Evolutionary conservation across 495 filamentous ascomycete species (phyloP).

Genomic region (Penicillium simplicissimum): DNA sequence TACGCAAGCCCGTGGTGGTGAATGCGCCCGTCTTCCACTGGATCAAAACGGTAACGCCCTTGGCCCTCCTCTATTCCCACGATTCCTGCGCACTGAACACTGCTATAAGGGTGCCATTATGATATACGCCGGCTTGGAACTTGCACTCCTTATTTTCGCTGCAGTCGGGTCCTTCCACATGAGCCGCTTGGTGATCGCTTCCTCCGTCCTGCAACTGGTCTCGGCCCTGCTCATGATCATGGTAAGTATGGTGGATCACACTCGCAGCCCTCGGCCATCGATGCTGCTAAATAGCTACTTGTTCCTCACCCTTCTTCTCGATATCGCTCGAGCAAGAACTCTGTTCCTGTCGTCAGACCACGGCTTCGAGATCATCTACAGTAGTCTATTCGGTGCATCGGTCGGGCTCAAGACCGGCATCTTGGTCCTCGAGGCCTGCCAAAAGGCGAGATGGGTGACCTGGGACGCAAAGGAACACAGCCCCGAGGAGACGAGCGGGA

Average conservation of each 20-base stretch:
- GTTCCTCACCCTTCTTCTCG: slow-evolving; percentile 41
- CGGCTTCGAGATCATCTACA: slow-evolving; percentile 19
- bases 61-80: too few species aligned
- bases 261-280: slow-evolving; percentile 38
- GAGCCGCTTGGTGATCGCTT: slow-evolving; percentile 28
- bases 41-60: slow-evolving; percentile 36
- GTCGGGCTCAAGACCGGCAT: slow-evolving; percentile 40
- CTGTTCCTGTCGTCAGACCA: slow-evolving; percentile 36
- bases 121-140: slow-evolving; percentile 34
- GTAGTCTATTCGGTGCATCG: slow-evolving; percentile 40
- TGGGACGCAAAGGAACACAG: slow-evolving; percentile 6
- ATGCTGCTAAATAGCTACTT: slow-evolving; percentile 44
- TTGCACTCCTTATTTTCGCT: slow-evolving; percentile 34
- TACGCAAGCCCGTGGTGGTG: slow-evolving; percentile 35
- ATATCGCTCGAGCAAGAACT: slow-evolving; percentile 41
- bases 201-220: slow-evolving; percentile 34
- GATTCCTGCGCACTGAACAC: too few species aligned
- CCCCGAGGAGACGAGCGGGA: slow-evolving; percentile 44
- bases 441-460: slow-evolving; percentile 6
- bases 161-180: slow-evolving; percentile 25
- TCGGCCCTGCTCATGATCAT: slow-evolving; percentile 33
- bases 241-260: slow-evolving; percentile 38
- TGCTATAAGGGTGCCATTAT: slow-evolving; percentile 18
- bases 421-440: slow-evolving; percentile 18
- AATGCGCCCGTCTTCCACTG: slow-evolving; percentile 33